These are phyloP conservation scores for Globisporangium okanoganense DNA, from an alignment of 352 stramenopile genomes.

Conservation along the genomic window DNA sequence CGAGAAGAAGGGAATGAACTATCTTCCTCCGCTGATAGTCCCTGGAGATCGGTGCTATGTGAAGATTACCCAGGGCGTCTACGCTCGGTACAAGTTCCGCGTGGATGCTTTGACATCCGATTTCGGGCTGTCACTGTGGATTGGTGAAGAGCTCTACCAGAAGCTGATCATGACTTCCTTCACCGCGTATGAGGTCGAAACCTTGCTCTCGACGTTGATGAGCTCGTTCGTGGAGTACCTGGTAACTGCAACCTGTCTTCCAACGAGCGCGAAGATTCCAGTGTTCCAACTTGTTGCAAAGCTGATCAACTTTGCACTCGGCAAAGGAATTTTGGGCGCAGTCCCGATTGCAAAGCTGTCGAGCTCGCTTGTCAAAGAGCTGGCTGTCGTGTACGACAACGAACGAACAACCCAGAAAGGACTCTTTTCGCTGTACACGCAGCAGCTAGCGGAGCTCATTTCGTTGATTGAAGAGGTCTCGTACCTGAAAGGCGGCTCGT, in stretches of 20 bases:
- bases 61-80: slow-evolving; percentile 52
- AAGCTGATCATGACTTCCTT: slow-evolving; percentile 47
- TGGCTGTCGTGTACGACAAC: slow-evolving; percentile 61
- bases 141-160: slow-evolving; percentile 63
- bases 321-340: slow-evolving; percentile 41
- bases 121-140: slow-evolving; percentile 73
- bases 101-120: slow-evolving; percentile 63
- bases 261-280: slow-evolving; percentile 41
- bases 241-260: slow-evolving; percentile 26
- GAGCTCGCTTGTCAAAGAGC: slow-evolving; percentile 35
- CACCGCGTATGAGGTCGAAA: slow-evolving; percentile 59
- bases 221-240: slow-evolving; percentile 52
- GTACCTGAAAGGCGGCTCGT: slow-evolving; percentile 42
- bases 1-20: slow-evolving; percentile 64
- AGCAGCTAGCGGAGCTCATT: slow-evolving; percentile 62
- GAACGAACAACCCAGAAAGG: slow-evolving; percentile 59
- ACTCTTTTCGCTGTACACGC: slow-evolving; percentile 58
- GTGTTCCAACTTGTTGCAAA: slow-evolving; percentile 56
- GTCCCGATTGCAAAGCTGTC: slow-evolving; percentile 62
- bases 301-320: slow-evolving; percentile 63
- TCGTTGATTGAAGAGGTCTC: slow-evolving; percentile 61
- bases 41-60: slow-evolving; percentile 62
- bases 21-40: slow-evolving; percentile 58
- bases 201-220: slow-evolving; percentile 42
- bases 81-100: slow-evolving; percentile 78